phyloP scores from a whole-genome alignment of 371 early-diverging fungal species.

The Apophysomyces variabilis region DNA sequence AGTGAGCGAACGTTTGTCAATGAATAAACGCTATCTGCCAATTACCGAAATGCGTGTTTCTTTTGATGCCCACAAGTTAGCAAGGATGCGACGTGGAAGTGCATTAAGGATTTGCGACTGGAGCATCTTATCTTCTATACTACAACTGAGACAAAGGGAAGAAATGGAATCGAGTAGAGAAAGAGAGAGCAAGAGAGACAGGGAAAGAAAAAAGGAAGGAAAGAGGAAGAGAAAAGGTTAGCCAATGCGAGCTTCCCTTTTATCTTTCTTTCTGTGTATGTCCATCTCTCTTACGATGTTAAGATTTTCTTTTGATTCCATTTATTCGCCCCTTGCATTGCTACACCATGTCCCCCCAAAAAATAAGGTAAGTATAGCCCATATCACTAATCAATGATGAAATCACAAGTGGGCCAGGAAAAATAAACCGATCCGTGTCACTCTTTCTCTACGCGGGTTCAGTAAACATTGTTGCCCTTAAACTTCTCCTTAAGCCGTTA shows the following conservation, averaged over 20 bases:
- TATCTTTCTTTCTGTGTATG: neutral
- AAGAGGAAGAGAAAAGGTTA: slow-evolving; percentile 3
- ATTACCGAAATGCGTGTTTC: slow-evolving; percentile 49
- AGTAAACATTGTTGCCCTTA: slow-evolving; percentile 10
- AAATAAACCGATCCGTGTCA: slow-evolving; percentile 10
- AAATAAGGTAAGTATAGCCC: slow-evolving; percentile 1
- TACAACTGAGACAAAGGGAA: no score
- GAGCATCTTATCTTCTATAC: slow-evolving; percentile 24
- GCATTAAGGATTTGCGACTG: slow-evolving; percentile 49
- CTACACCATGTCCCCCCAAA: slow-evolving; percentile 6
- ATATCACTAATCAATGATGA: neutral
- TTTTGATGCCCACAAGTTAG: slow-evolving; percentile 42
- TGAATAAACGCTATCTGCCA: neutral
- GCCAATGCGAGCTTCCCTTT: slow-evolving; percentile 4
- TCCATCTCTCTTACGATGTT: neutral
- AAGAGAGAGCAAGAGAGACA: neutral
- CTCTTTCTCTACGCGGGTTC: neutral
- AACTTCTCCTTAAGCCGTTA: slow-evolving; percentile 10
- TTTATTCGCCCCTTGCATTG: slow-evolving; percentile 18
- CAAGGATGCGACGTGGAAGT: slow-evolving; percentile 41
- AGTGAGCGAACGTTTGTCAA: neutral
- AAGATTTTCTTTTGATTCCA: slow-evolving; percentile 19
- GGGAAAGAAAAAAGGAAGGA: slow-evolving; percentile 6
- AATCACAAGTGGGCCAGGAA: slow-evolving; percentile 12
- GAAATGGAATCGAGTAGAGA: slow-evolving; percentile 7